A percentile compares a stretch with the other conserved stretches of the same genome.
Evolutionary conservation across 352 stramenopile species (phyloP).

Genomic region (Phytophthora pluvialis): DNA sequence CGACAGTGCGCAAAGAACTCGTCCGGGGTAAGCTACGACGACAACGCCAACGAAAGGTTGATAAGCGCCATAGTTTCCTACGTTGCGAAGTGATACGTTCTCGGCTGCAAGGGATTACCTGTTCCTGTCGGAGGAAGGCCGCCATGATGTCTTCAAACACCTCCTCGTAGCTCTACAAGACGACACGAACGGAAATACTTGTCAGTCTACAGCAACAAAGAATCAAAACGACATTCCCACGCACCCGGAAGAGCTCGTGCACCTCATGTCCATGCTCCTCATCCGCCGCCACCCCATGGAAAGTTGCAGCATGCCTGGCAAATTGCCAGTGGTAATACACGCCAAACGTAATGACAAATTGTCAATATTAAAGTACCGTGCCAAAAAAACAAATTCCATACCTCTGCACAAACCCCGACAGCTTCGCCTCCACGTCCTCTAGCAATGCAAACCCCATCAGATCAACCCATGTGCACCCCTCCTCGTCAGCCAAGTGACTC

Average conservation of each 20-base stretch:
- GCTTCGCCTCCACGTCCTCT: slow-evolving; percentile 36
- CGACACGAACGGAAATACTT: too few species aligned
- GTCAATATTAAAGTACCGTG: too few species aligned
- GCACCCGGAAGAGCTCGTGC: slow-evolving; percentile 53
- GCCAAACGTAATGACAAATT: slow-evolving; percentile 5
- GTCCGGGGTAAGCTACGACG: slow-evolving; percentile 43
- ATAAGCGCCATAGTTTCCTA: slow-evolving; percentile 16
- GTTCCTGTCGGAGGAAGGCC: slow-evolving; percentile 51
- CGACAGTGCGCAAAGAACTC: slow-evolving; percentile 62
- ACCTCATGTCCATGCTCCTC: slow-evolving; percentile 52
- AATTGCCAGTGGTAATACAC: not conserved
- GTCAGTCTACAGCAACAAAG: slow-evolving; percentile 4
- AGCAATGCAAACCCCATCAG: not conserved
- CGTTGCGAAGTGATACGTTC: not conserved
- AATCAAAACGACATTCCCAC: not conserved
- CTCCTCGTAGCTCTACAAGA: slow-evolving; percentile 61
- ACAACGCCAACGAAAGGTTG: not conserved
- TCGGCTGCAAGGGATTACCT: slow-evolving; percentile 21
- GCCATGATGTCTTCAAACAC: slow-evolving; percentile 54
- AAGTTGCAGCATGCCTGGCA: slow-evolving; percentile 43
- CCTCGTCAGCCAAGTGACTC: not conserved
- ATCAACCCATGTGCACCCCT: not conserved
- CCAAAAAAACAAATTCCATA: slow-evolving; percentile 3
- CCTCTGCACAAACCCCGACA: slow-evolving; percentile 30
- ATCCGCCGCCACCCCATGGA: slow-evolving; percentile 38